Percentiles rank a stretch among this genome's conserved stretches.
Conservation (phyloP, 2,329 filamentous ascomycete genomes). For the Coniochaeta hoffmannii region DNA sequence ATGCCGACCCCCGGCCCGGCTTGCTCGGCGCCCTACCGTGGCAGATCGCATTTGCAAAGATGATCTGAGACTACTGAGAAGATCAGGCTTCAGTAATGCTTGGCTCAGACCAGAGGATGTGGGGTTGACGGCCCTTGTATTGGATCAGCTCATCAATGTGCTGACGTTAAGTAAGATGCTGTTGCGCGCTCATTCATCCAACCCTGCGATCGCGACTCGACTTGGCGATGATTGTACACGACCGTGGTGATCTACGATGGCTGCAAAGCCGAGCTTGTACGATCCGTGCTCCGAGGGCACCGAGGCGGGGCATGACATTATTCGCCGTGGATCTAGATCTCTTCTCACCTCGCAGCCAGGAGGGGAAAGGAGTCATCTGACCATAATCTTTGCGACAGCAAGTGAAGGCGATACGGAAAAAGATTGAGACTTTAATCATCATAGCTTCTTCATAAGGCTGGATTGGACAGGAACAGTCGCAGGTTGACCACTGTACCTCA, state of each 20-base stretch:
- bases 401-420: too few species aligned
- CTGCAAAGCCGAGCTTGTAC: background rate
- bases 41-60: too few species aligned
- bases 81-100: too few species aligned
- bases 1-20: background rate
- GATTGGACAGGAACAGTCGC: too few species aligned
- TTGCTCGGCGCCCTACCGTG: background rate
- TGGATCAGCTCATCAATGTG: background rate
- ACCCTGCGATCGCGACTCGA: background rate
- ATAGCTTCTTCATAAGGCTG: too few species aligned
- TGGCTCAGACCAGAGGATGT: background rate
- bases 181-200: background rate
- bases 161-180: background rate
- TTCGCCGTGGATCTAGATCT: background rate
- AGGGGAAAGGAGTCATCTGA: background rate
- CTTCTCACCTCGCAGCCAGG: background rate
- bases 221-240: background rate
- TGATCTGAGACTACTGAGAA: too few species aligned
- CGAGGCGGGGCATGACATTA: background rate
- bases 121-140: background rate
- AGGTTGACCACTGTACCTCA: too few species aligned
- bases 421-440: too few species aligned
- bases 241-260: background rate
- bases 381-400: background rate
- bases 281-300: background rate